Evolutionary conservation across 371 early-diverging fungal genomes (phyloP).

Genomic region (Saksenaea vasiformis): DNA sequence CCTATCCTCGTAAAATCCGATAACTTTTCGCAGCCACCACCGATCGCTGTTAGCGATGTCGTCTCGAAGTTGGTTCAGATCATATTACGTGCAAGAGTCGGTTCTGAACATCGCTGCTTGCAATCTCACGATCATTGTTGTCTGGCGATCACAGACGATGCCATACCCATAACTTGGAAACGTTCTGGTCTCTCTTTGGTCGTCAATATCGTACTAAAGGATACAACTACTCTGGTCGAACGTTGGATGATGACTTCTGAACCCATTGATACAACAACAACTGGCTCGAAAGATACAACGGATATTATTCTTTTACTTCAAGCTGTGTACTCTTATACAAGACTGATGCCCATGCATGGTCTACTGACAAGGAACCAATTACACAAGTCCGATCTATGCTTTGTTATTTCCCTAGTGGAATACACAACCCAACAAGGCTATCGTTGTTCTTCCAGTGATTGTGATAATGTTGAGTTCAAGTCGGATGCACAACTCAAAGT

Average conservation of each 20-base stretch:
- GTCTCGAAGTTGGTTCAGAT: slow-evolving; percentile 20
- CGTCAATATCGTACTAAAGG: slow-evolving; percentile 5
- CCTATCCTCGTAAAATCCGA: neutral
- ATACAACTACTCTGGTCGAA: slow-evolving; percentile 11
- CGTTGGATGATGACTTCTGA: slow-evolving; percentile 22
- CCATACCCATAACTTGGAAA: neutral
- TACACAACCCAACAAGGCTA: slow-evolving; percentile 9
- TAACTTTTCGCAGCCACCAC: neutral
- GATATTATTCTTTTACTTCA: slow-evolving; percentile 62
- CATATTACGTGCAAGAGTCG: slow-evolving; percentile 20
- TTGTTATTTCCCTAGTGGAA: slow-evolving; percentile 17
- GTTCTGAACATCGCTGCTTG: slow-evolving; percentile 12
- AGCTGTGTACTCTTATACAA: slow-evolving; percentile 63
- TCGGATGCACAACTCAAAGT: slow-evolving; percentile 43
- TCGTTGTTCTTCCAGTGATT: slow-evolving; percentile 18
- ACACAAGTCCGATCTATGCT: slow-evolving; percentile 27
- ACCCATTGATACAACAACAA: neutral
- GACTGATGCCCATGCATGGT: slow-evolving; percentile 59
- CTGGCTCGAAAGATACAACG: slow-evolving; percentile 29
- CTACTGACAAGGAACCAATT: slow-evolving; percentile 29
- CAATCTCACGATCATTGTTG: slow-evolving; percentile 13
- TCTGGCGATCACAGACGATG: slow-evolving; percentile 18
- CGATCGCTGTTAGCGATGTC: slow-evolving; percentile 9
- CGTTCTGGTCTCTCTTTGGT: neutral
- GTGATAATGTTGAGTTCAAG: slow-evolving; percentile 40